A percentile compares a stretch with the other conserved stretches of the same genome.
Evolutionary conservation across 306 rosid species (phyloP).

Genomic region (Morella rubra): DNA sequence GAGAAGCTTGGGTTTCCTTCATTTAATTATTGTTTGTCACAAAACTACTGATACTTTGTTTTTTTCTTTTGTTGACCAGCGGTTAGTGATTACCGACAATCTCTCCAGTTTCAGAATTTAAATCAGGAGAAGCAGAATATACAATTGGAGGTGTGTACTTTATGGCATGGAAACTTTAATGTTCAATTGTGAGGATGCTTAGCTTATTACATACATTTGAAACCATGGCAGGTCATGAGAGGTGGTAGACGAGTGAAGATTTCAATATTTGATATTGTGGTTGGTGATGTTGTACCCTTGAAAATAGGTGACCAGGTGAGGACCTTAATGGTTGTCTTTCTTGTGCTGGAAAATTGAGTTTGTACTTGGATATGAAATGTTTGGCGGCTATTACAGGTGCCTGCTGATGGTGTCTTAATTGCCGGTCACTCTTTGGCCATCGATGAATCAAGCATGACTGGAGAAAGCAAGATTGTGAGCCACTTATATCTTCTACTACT

Average conservation of each 20-base stretch:
- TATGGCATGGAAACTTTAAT: conserved; percentile 7
- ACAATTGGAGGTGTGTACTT: conserved; percentile 74
- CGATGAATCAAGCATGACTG: conserved; percentile 99
- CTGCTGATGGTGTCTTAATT: conserved; percentile 92
- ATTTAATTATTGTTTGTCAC: neutral
- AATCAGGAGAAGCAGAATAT: conserved; percentile 87
- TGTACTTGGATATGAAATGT: too few relatives aligned
- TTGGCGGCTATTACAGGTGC: conserved; percentile 52
- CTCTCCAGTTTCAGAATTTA: conserved; percentile 91
- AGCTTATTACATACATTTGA: conserved; percentile 28
- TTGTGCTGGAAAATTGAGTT: conserved; percentile 12
- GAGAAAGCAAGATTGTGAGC: conserved; percentile 97
- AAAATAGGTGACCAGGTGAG: conserved; percentile 93
- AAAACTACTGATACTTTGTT: conserved; percentile 3
- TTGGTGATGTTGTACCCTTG: conserved; percentile 94
- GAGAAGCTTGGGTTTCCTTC: neutral
- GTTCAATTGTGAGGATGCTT: conserved; percentile 15
- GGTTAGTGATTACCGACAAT: conserved; percentile 88
- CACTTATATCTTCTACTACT: conserved; percentile 21
- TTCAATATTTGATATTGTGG: conserved; percentile 90
- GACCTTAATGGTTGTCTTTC: conserved; percentile 29
- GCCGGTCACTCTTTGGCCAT: conserved; percentile 84
- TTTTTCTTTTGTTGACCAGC: conserved; percentile 46
- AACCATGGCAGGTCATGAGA: conserved; percentile 68
- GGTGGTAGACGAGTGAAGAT: conserved; percentile 73